Conservation (phyloP, 139 green algal genomes). For the Mychonastes homosphaera region DNA sequence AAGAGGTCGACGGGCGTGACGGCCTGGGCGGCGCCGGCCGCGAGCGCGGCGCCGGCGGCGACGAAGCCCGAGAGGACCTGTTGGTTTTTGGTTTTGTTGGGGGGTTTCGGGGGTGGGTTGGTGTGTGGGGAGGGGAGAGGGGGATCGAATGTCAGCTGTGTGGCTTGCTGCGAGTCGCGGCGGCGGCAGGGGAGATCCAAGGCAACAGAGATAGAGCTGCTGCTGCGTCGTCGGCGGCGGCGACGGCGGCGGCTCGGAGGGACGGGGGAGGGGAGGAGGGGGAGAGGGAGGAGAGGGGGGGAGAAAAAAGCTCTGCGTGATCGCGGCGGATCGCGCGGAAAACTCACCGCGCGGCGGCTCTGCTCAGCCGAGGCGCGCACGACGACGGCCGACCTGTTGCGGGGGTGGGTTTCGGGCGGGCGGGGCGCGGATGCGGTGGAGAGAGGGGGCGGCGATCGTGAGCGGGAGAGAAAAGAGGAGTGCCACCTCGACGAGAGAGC, state of each 20-base stretch:
- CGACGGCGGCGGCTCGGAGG: too few relatives aligned
- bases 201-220: not conserved
- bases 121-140: not conserved
- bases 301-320: too few relatives aligned
- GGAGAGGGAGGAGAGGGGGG: not conserved
- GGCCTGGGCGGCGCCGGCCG: constrained; percentile 25
- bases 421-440: too few relatives aligned
- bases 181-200: not conserved
- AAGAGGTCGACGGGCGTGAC: constrained; percentile 58
- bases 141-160: not conserved
- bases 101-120: not conserved
- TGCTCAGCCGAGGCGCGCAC: constrained; percentile 44
- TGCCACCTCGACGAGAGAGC: too few relatives aligned
- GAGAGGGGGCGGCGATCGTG: too few relatives aligned
- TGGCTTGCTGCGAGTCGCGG: not conserved
- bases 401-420: too few relatives aligned
- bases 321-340: too few relatives aligned
- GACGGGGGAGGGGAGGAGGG: too few relatives aligned
- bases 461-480: too few relatives aligned
- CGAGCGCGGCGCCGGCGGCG: constrained; percentile 38
- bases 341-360: constrained; percentile 46
- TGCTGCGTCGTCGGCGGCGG: not conserved
- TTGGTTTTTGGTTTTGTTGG: not conserved
- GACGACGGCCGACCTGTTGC: constrained; percentile 40
- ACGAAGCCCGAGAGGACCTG: constrained; percentile 62